Conservation (phyloP, 2,329 filamentous ascomycete genomes). For the Sarocladiaceae sp. region DNA sequence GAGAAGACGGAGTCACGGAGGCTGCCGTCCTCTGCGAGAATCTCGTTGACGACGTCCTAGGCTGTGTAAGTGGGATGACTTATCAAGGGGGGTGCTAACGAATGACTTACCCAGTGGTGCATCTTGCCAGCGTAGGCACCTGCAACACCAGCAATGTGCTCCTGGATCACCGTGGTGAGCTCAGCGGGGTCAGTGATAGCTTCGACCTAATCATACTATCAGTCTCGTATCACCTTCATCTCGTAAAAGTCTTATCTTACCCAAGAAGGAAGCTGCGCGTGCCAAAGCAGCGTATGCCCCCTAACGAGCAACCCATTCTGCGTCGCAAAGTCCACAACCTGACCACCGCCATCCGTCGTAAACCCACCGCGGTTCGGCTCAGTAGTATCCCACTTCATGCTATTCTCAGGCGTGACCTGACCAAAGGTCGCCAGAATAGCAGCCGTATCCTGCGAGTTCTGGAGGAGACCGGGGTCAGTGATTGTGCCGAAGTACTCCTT, state of each 20-base stretch:
- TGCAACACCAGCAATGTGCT: constrained; percentile 54
- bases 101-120: constrained; percentile 43
- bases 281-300: constrained; percentile 55
- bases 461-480: constrained; percentile 50
- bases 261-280: constrained; percentile 27
- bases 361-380: constrained; percentile 44
- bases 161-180: constrained; percentile 51
- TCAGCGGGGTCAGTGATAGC: constrained; percentile 45
- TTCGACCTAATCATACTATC: constrained; percentile 54
- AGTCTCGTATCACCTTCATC: constrained; percentile 27
- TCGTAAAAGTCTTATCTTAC: constrained; percentile 17
- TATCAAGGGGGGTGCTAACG: background rate
- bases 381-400: constrained; percentile 65
- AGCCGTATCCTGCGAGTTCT: constrained; percentile 41
- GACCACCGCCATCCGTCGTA: constrained; percentile 51
- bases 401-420: constrained; percentile 64
- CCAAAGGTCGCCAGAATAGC: constrained; percentile 60
- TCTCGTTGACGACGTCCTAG: constrained; percentile 58
- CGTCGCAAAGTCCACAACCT: constrained; percentile 53
- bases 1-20: constrained; percentile 61
- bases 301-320: constrained; percentile 54
- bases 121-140: constrained; percentile 59
- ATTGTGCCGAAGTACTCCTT: constrained; percentile 61
- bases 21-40: constrained; percentile 56
- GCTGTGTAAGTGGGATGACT: background rate